These are phyloP conservation scores for cucumber (Cucumis sativus) DNA, from an alignment of 306 rosid genomes.

Conservation along the genomic window Cucumber_9930_V3 NC_026656.2:17202001-17202500, in stretches of 20 bases:
- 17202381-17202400: conserved; percentile 16
- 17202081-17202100: conserved; percentile 54
- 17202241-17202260: conserved; percentile 81
- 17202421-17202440: background rate
- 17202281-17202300: conserved; percentile 92
- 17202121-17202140: conserved; percentile 52
- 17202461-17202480: background rate
- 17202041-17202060: conserved; percentile 89
- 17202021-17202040: conserved; percentile 90
- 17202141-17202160: background rate
- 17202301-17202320: conserved; percentile 76
- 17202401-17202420: background rate
- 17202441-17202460: background rate
- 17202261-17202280: conserved; percentile 80
- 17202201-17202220: background rate
- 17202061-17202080: conserved; percentile 74
- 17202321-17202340: conserved; percentile 89
- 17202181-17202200: background rate
- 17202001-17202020: conserved; percentile 96
- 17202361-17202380: conserved; percentile 52
- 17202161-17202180: background rate
- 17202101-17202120: conserved; percentile 72
- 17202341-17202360: conserved; percentile 59
- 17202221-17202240: conserved; percentile 87
- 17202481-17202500: background rate